Evolutionary conservation across 2,329 filamentous ascomycete genomes (phyloP), one percentile per base, ranked within the genome.

Genomic region (Alternaria brassicae): DNA sequence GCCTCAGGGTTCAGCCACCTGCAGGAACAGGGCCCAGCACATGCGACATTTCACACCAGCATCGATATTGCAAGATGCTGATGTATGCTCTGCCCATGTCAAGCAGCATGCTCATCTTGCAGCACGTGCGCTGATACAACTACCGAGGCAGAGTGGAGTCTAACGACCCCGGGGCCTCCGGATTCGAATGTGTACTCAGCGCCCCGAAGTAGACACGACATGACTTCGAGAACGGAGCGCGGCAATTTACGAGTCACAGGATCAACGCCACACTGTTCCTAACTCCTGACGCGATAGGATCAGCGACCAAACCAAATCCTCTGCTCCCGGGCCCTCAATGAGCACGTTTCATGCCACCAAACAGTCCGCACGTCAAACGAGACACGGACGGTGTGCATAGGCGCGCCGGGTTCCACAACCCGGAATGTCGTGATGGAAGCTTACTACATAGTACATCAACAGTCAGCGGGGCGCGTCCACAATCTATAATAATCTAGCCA

Each of bases 271-370:
- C 60, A 21, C 51, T 61, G 61, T 58, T n/a, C n/a, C n/a, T n/a
- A n/a, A 42, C 57, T 47, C 53, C 54, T 52, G 15, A 25, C 13
- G 37, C 47, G 12, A 6, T 15, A 40, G 25, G 2, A 53, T 37
- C 32, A 40, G 52, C 39, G 23, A 50, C 12, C 32, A 41, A 28
- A 47, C 17, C 17, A 27, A 25, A 28, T 17, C 27, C 21, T 42
- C 9, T 50, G 53, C 15, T 32, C 10, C 45, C 12, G 21, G 45
- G 36, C 52, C 37, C 53, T 50, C 44, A 52, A 62, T 75, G 74
- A 75, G 74, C 74, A 75, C 67, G 72, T 76, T 76, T 73, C 62
- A 67, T 67, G 71, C 71, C 71, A 66, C 61, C 61, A 65, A 40
- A 56, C 58, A 52, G 62, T 56, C 67, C 30, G 44, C 17, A 42